A percentile compares a stretch with the other conserved stretches of the same genome.
These are phyloP conservation scores for Nicotiana noctiflora DNA, from an alignment of 257 asterid species.

Conservation along the genomic window DNA sequence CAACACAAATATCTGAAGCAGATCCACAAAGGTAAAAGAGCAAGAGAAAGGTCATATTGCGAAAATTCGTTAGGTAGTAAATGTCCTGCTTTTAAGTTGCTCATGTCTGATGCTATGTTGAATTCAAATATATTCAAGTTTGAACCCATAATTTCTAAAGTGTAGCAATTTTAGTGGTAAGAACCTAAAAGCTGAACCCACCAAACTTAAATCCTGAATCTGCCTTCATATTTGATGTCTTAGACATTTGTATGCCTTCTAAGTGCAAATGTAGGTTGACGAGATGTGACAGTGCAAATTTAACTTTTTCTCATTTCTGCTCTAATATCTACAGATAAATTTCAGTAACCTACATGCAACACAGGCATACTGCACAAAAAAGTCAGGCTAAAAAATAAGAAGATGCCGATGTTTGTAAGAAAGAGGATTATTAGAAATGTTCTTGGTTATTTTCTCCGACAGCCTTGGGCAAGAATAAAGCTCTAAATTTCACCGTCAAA, in stretches of 20 bases:
- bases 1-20: not conserved
- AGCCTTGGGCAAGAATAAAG: not conserved
- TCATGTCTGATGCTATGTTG: not conserved
- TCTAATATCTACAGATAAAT: not conserved
- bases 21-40: not conserved
- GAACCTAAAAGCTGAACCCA: too few species aligned
- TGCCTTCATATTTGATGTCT: not conserved
- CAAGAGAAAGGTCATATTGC: not conserved
- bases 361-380: not conserved
- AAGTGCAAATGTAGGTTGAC: not conserved
- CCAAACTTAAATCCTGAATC: too few species aligned
- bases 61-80: not conserved
- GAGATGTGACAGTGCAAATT: not conserved
- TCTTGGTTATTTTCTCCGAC: not conserved
- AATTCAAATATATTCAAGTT: not conserved
- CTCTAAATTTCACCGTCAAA: not conserved
- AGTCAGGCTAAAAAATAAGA: not conserved
- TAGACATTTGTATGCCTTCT: not conserved
- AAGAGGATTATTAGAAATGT: not conserved
- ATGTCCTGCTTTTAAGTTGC: not conserved
- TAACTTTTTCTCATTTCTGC: not conserved
- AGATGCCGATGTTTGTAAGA: not conserved
- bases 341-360: not conserved
- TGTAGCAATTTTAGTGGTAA: too few species aligned
- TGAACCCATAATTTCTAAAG: too few species aligned